Percentiles rank a stretch among this genome's conserved stretches.
phyloP scores from a whole-genome alignment of 345 rosid species.

The Salix udensis region DNA sequence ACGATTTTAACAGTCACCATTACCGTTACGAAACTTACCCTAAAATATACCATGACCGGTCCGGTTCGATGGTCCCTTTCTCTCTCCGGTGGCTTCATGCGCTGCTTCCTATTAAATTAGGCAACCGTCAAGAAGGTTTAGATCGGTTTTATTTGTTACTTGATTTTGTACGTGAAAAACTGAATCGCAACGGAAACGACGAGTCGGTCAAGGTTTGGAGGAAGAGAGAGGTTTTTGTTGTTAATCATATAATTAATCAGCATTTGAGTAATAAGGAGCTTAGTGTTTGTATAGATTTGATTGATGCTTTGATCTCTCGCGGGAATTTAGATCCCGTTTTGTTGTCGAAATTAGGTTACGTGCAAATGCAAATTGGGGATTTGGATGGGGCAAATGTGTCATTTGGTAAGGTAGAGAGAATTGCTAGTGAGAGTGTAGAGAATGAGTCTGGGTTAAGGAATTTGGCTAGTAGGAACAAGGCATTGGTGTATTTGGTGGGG shows the following conservation, averaged over 20 bases:
- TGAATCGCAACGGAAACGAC: conserved; percentile 28
- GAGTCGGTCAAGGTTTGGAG: conserved; percentile 55
- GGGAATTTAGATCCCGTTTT: conserved; percentile 50
- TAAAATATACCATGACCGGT: conserved; percentile 51
- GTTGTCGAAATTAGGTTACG: conserved; percentile 74
- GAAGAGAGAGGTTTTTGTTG: conserved; percentile 62
- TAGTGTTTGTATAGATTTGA: conserved; percentile 61
- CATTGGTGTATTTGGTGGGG: conserved; percentile 73
- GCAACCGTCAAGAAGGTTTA: conserved; percentile 57
- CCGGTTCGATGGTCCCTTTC: conserved; percentile 95
- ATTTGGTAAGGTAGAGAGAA: conserved; percentile 50
- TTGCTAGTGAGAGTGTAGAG: conserved; percentile 37
- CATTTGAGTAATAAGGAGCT: conserved; percentile 75
- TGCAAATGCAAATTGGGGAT: conserved; percentile 93
- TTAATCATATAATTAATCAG: conserved; percentile 59
- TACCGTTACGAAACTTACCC: conserved; percentile 80
- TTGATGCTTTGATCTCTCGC: conserved; percentile 40
- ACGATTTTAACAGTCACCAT: conserved; percentile 66
- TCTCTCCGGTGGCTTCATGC: conserved; percentile 79
- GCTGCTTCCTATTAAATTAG: conserved; percentile 57
- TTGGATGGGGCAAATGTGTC: conserved; percentile 66
- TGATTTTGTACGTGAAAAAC: conserved; percentile 49
- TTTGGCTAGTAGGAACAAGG: conserved; percentile 77
- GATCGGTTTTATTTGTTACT: conserved; percentile 75
- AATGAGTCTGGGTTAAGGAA: conserved; percentile 57